These are phyloP conservation scores for Fusarium sp. DNA, from an alignment of 2,329 filamentous ascomycete species.

Conservation along the genomic window DNA sequence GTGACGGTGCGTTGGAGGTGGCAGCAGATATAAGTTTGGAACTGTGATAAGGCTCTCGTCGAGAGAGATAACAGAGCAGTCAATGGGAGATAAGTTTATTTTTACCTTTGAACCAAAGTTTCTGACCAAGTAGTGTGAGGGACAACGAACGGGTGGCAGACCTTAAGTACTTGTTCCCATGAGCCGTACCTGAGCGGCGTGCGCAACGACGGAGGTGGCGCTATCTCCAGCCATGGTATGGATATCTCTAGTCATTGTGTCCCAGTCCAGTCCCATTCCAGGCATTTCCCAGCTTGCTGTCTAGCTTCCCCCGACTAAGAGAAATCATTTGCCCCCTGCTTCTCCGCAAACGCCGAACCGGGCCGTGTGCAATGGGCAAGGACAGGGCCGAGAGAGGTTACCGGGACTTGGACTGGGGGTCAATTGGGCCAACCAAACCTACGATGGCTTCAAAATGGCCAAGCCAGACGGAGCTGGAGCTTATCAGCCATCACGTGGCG, in stretches of 20 bases:
- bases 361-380: slow-evolving; percentile 11
- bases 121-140: neutral
- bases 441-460: slow-evolving; percentile 13
- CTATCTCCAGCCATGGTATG: slow-evolving; percentile 31
- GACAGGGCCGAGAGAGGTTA: slow-evolving; percentile 23
- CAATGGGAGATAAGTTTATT: slow-evolving; percentile 36
- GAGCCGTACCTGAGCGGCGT: slow-evolving; percentile 16
- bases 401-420: slow-evolving; percentile 3
- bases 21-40: neutral
- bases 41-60: neutral
- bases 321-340: neutral
- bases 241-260: slow-evolving; percentile 12
- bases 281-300: slow-evolving; percentile 22
- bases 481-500: slow-evolving; percentile 44
- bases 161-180: slow-evolving; percentile 31
- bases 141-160: slow-evolving; percentile 28
- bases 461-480: slow-evolving; percentile 23
- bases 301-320: slow-evolving; percentile 1
- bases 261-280: slow-evolving; percentile 33
- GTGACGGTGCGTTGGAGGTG: neutral
- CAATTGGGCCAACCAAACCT: neutral
- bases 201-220: slow-evolving; percentile 33
- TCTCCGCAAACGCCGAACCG: slow-evolving; percentile 34
- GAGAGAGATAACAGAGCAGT: slow-evolving; percentile 2
- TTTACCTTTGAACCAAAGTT: slow-evolving; percentile 16